Evolutionary conservation across 768 basidiomycete genomes (phyloP).

Genomic region (Lactarius tabidus): DNA sequence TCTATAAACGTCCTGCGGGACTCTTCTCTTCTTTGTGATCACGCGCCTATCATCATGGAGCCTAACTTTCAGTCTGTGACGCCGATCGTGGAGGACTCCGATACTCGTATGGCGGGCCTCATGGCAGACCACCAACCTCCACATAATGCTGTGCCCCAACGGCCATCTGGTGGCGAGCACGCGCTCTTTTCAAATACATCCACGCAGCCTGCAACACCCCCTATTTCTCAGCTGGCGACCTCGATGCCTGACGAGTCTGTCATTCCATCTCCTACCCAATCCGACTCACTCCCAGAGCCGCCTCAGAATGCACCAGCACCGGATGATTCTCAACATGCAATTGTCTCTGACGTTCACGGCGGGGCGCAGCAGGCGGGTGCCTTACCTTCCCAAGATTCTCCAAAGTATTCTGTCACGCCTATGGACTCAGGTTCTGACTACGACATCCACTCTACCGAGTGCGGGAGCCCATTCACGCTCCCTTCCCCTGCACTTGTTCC

Average conservation of each 20-base stretch:
- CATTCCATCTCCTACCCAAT: neutral
- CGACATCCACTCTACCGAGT: neutral
- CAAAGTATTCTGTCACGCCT: neutral
- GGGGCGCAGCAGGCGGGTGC: neutral
- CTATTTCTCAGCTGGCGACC: neutral
- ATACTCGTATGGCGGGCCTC: neutral
- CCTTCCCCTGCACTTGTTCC: neutral
- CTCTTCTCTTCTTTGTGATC: neutral
- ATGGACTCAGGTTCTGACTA: neutral
- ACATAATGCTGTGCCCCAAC: neutral
- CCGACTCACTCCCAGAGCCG: neutral
- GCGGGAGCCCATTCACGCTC: neutral
- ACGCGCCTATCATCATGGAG: neutral
- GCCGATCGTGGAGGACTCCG: neutral
- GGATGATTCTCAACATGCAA: neutral
- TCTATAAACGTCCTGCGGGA: neutral
- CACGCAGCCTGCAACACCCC: neutral
- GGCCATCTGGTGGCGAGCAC: neutral
- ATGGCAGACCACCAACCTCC: neutral
- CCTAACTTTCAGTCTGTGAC: neutral
- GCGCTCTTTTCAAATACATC: neutral
- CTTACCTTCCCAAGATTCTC: neutral
- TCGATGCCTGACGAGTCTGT: slow-evolving; percentile 3
- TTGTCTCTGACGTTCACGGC: neutral
- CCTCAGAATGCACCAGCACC: neutral